phyloP scores from a whole-genome alignment of 75 land plant genomes.

The Gnetum montanum region DNA sequence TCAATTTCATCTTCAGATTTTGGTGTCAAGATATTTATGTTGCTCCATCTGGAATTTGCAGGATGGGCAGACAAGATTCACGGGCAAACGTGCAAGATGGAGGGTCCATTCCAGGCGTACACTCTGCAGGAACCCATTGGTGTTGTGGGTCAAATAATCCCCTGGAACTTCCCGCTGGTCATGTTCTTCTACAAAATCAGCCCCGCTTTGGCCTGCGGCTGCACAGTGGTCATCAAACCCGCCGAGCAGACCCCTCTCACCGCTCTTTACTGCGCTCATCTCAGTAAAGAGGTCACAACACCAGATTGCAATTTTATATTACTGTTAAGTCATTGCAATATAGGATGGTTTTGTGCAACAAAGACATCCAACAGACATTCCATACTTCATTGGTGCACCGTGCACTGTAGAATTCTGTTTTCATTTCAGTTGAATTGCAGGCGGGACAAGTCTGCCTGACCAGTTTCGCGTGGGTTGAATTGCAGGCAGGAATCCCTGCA shows the following conservation, averaged over 20 bases:
- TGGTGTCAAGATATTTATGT: neutral
- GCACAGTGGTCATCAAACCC: slow-evolving; percentile 67
- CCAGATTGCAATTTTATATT: too few species aligned
- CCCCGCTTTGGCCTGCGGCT: slow-evolving; percentile 76
- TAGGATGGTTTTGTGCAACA: neutral
- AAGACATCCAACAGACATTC: too few species aligned
- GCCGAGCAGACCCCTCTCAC: slow-evolving; percentile 22
- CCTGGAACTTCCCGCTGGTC: slow-evolving; percentile 72
- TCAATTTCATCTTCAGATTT: neutral
- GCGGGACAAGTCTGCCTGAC: neutral
- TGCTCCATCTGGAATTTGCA: neutral
- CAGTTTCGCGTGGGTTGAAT: neutral
- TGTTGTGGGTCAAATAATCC: slow-evolving; percentile 64
- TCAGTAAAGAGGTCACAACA: slow-evolving; percentile 52
- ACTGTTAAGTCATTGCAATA: neutral
- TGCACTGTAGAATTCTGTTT: too few species aligned
- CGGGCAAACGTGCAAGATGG: slow-evolving; percentile 51
- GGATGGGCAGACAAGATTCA: slow-evolving; percentile 70
- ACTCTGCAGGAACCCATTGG: slow-evolving; percentile 62
- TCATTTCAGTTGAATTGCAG: too few species aligned
- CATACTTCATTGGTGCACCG: too few species aligned
- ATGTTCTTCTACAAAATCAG: slow-evolving; percentile 55
- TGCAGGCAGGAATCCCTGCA: slow-evolving; percentile 81
- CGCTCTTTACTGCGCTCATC: slow-evolving; percentile 56
- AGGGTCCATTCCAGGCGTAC: slow-evolving; percentile 29